A percentile compares a stretch with the other conserved stretches of the same genome.
phyloP scores from a whole-genome alignment of 208 protist genomes.

The Plasmodiophora brassicae region DNA sequence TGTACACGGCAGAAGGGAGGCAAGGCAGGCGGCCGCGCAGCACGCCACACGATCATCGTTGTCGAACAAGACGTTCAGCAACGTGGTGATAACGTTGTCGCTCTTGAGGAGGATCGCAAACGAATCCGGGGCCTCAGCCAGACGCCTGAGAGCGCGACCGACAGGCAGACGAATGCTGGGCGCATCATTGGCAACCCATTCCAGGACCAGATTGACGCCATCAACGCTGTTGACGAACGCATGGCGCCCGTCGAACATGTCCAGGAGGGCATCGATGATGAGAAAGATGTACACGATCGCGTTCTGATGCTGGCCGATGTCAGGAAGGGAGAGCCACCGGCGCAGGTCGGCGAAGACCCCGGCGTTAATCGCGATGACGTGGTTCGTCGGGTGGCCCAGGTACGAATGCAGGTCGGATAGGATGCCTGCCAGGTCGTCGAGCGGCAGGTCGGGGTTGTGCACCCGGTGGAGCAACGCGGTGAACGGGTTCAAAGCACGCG shows the following conservation, averaged over 20 bases:
- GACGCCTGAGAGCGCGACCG: background rate
- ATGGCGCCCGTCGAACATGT: constrained; percentile 1
- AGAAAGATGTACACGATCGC: background rate
- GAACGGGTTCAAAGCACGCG: background rate
- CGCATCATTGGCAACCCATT: background rate
- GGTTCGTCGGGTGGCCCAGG: background rate
- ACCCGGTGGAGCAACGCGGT: background rate
- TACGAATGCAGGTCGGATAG: background rate
- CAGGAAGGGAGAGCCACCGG: background rate
- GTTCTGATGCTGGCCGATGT: background rate
- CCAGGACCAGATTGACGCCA: constrained; percentile 6
- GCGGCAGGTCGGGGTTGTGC: background rate
- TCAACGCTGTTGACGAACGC: background rate
- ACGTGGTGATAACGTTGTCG: background rate
- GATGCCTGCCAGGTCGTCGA: background rate
- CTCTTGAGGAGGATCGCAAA: background rate
- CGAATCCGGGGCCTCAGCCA: background rate
- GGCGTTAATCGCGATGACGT: background rate
- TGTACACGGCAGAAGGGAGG: background rate
- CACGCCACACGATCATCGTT: background rate
- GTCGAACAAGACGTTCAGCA: background rate
- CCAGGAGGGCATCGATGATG: background rate
- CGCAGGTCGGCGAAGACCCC: background rate
- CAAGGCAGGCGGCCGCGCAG: background rate
- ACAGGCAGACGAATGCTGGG: background rate